Evolutionary conservation across 345 rosid species (phyloP), one percentile per base, ranked within the genome.

Genomic region (Physaria fendleri): DNA sequence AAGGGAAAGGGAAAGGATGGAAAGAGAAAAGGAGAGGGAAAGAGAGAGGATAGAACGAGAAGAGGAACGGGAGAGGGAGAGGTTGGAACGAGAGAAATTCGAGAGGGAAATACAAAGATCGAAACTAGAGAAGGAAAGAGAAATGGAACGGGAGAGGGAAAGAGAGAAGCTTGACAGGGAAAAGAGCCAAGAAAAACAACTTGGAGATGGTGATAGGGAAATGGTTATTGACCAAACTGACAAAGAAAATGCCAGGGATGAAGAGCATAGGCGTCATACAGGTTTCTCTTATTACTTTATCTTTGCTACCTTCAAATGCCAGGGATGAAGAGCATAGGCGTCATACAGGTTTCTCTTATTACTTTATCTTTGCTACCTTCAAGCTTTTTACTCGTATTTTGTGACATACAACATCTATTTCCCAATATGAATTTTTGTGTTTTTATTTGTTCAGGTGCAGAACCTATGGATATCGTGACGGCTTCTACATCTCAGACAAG

Each of bases 381-480:
- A 40, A 20, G 7, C 5, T 35, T 30, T 35, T 30, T 34, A 24
- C 40, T 35, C 29, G 25, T 41, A 21, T 13, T 13, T 35, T 20
- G 23, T 25, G 23, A 39, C 29, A 40, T 8, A 33, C 44, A 57
- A 6, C 35, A 27, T 37, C 17, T 35, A 15, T 17, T 40, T 56
- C 63, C 27, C 13, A 12, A 16, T 51, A 13, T 64, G 45, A 24
- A 12, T 29, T 27, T 29, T 1, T 18, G 9, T 45, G 18, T 6
- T 20, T 4, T 7, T 17, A 29, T 20, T n/a, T 54, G 41, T 17
- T 10, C 74, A 76, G 95, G 80, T 48, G 77, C 83, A 40, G 97
- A 94, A 72, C 85, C 92, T 50, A 90, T 87, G 94, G 95, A 89
- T 68, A 71, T 82, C 9, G 76, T 68, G 44, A 61, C 76, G 14